Evolutionary conservation across 2,329 filamentous ascomycete genomes (phyloP).

Genomic region (Whalleya microplaca): DNA sequence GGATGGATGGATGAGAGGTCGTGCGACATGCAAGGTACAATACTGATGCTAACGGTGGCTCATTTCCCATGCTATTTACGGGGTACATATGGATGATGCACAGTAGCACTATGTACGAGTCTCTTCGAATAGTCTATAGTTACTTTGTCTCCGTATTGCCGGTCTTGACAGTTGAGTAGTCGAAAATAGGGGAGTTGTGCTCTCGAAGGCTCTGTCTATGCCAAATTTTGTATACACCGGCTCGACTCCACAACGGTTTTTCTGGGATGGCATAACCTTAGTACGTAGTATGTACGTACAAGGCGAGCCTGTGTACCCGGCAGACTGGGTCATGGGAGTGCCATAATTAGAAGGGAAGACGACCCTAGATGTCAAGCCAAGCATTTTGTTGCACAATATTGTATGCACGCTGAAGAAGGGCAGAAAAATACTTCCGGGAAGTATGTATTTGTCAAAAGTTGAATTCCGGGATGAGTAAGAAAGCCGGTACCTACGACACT

Average conservation of each 20-base stretch:
- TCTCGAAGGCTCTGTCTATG: background rate
- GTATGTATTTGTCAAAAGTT: background rate
- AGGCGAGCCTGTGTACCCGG: slow-evolving; percentile 18
- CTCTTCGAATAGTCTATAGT: background rate
- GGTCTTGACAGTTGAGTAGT: background rate
- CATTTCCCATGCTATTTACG: slow-evolving; percentile 24
- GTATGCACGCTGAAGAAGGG: background rate
- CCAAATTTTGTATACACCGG: slow-evolving; percentile 7
- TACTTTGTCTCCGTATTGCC: background rate
- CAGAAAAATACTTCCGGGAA: background rate
- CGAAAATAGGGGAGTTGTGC: background rate
- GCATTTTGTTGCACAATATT: slow-evolving; percentile 11
- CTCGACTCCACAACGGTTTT: slow-evolving; percentile 1
- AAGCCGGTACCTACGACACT: background rate
- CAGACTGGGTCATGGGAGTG: slow-evolving; percentile 24
- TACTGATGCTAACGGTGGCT: slow-evolving; percentile 25
- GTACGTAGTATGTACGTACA: slow-evolving; percentile 11
- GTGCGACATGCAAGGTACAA: slow-evolving; percentile 26
- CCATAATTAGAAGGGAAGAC: slow-evolving; percentile 24
- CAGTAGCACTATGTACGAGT: slow-evolving; percentile 1
- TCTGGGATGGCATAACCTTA: background rate
- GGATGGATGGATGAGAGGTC: slow-evolving; percentile 11
- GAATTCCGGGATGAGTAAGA: background rate
- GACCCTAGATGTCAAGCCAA: slow-evolving; percentile 13
- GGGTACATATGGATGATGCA: slow-evolving; percentile 14